Percentiles rank a stretch among this genome's conserved stretches.
These are phyloP conservation scores for Penicillium sp. DNA, from an alignment of 2,329 filamentous ascomycete genomes.

Conservation along the genomic window DNA sequence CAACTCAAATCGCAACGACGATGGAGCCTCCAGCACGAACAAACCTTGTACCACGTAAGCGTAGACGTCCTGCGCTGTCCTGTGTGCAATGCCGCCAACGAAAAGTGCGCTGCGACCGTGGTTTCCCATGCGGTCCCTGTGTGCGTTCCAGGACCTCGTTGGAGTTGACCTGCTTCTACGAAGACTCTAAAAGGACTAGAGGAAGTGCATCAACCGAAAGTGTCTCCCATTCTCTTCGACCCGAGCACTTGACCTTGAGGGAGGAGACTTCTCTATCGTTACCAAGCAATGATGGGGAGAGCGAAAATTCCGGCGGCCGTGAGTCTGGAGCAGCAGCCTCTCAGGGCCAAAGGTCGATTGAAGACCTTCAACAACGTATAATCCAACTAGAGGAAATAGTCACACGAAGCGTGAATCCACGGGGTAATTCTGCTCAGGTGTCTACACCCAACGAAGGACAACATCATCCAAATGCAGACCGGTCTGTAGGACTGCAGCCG, in stretches of 20 bases:
- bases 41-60: conserved; percentile 20
- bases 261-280: not conserved
- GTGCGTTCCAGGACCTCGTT: conserved; percentile 19
- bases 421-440: not conserved
- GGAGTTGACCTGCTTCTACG: conserved; percentile 22
- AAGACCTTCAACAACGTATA: conserved; percentile 7
- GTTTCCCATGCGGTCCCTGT: conserved; percentile 26
- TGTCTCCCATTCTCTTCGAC: not conserved
- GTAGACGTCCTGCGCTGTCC: conserved; percentile 23
- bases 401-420: not conserved
- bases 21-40: not conserved
- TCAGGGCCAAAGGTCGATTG: conserved; percentile 2
- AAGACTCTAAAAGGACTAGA: not conserved
- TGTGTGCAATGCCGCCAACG: conserved; percentile 28
- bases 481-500: not conserved
- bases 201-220: not conserved
- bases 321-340: too few species aligned
- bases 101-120: conserved; percentile 28
- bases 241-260: not conserved
- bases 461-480: not conserved
- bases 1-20: too few species aligned
- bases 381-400: conserved; percentile 2
- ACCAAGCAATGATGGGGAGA: not conserved
- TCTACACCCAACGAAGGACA: not conserved
- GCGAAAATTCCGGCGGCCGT: not conserved